Percentiles rank a stretch among this genome's conserved stretches.
phyloP scores from a whole-genome alignment of 75 land plant genomes.

The Picea sitchensis region DNA sequence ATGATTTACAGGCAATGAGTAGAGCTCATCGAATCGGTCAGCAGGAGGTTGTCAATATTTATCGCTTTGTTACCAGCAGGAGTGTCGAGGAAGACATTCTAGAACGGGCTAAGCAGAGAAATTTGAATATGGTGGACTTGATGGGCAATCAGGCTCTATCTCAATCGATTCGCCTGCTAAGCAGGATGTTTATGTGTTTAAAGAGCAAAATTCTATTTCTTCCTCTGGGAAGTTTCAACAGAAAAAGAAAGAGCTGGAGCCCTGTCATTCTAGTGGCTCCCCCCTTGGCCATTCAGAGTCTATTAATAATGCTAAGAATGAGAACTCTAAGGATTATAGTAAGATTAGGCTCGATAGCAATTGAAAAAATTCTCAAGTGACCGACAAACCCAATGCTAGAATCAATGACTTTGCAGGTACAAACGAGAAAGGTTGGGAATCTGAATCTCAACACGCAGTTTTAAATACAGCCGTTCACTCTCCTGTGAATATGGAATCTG shows the following conservation, averaged over 20 bases:
- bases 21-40: conserved; percentile 49
- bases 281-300: too few species aligned
- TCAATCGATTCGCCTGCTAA: too few species aligned
- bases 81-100: conserved; percentile 98
- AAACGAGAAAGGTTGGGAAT: too few species aligned
- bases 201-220: neutral
- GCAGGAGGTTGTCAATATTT: conserved; percentile 82
- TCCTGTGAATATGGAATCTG: neutral
- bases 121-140: neutral
- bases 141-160: neutral
- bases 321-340: too few species aligned
- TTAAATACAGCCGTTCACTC: neutral
- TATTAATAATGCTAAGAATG: too few species aligned
- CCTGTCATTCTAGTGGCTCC: neutral
- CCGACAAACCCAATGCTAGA: too few species aligned
- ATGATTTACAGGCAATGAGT: conserved; percentile 45
- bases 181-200: neutral
- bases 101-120: conserved; percentile 88
- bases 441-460: too few species aligned
- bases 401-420: too few species aligned
- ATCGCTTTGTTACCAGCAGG: conserved; percentile 90
- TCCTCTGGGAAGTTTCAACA: neutral
- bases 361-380: neutral
- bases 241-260: neutral
- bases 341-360: too few species aligned